These are phyloP conservation scores for Vitis rotundifolia DNA, from an alignment of 164 flowering plant species.

Conservation along the genomic window DNA sequence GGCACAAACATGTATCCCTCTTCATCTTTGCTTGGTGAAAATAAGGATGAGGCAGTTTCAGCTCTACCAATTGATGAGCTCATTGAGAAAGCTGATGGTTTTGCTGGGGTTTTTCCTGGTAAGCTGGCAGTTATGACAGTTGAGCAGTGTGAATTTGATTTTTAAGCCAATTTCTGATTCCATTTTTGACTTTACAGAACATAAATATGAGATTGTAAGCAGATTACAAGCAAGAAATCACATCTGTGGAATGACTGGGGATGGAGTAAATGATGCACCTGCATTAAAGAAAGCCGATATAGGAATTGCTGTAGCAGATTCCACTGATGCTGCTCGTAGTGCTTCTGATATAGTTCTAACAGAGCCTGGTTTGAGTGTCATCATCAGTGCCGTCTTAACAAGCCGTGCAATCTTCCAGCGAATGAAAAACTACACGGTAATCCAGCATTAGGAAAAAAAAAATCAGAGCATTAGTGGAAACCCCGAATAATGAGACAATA, in stretches of 20 bases:
- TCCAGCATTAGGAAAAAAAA: neutral
- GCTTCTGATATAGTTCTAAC: conserved; percentile 74
- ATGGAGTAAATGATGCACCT: conserved; percentile 76
- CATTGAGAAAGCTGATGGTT: conserved; percentile 72
- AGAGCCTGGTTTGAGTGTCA: conserved; percentile 75
- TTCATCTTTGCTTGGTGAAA: conserved; percentile 50
- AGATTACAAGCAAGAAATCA: conserved; percentile 62
- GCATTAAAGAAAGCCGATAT: conserved; percentile 65
- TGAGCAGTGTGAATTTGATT: neutral
- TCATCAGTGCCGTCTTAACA: conserved; percentile 68
- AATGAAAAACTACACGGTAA: conserved; percentile 72
- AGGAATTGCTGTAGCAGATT: conserved; percentile 71
- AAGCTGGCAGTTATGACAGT: neutral
- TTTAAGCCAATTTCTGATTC: neutral
- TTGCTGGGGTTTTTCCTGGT: conserved; percentile 84
- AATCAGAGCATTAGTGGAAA: neutral
- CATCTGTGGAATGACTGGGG: conserved; percentile 76
- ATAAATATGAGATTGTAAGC: conserved; percentile 63
- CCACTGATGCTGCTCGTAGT: conserved; percentile 72
- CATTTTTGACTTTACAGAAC: conserved; percentile 35
- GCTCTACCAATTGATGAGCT: conserved; percentile 57
- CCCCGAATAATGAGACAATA: neutral
- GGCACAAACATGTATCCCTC: conserved; percentile 77
- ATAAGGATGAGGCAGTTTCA: conserved; percentile 32
- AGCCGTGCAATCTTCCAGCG: conserved; percentile 75